Evolutionary conservation across 2,329 filamentous ascomycete genomes (phyloP).

Genomic region (Phaeosphaeria sp.): DNA sequence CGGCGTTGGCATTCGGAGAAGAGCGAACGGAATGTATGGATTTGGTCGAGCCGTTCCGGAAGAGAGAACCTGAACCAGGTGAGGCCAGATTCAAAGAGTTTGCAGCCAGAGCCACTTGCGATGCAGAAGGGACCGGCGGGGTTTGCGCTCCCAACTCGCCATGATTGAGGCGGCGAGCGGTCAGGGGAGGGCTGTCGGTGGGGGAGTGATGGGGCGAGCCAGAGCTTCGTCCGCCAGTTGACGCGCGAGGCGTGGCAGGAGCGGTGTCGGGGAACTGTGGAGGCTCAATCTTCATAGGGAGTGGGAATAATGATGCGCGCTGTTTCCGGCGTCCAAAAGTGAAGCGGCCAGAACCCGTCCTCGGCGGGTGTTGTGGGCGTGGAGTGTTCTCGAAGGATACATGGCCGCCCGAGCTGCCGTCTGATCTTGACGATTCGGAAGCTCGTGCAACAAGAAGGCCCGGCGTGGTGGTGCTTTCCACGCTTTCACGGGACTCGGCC

Average conservation of each 20-base stretch:
- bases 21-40: constrained; percentile 71
- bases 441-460: constrained; percentile 69
- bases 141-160: constrained; percentile 35
- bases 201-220: constrained; percentile 42
- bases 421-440: constrained; percentile 89
- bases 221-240: constrained; percentile 47
- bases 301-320: constrained; percentile 80
- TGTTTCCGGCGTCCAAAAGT: constrained; percentile 74
- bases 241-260: constrained; percentile 55
- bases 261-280: constrained; percentile 53
- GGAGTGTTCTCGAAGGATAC: constrained; percentile 44
- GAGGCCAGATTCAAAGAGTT: constrained; percentile 56
- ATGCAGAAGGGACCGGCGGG: constrained; percentile 56
- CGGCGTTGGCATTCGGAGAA: constrained; percentile 60
- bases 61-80: constrained; percentile 53
- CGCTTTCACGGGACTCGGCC: constrained; percentile 68
- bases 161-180: constrained; percentile 39
- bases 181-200: constrained; percentile 47
- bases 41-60: constrained; percentile 66
- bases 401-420: constrained; percentile 72
- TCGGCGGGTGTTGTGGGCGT: constrained; percentile 59
- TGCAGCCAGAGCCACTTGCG: constrained; percentile 59
- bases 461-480: constrained; percentile 66
- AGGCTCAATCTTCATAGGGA: constrained; percentile 75
- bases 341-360: constrained; percentile 71